Evolutionary conservation across 2,329 filamentous ascomycete genomes (phyloP), one percentile per base, ranked within the genome.

Genomic region (Aurifilum marmelostoma): DNA sequence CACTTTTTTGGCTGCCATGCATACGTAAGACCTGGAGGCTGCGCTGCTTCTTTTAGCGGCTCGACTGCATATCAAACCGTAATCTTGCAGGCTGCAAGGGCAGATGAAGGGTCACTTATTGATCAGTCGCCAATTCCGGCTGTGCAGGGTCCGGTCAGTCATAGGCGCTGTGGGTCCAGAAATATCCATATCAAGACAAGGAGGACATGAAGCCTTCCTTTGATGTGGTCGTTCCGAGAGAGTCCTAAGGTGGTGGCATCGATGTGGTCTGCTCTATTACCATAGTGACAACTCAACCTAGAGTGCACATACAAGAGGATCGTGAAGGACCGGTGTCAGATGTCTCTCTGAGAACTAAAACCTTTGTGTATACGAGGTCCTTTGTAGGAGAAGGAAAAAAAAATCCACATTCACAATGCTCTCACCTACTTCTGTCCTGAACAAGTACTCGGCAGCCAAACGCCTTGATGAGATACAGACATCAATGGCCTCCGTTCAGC

Each of bases 161-260:
- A 29, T 29, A 18, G 29, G 11, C n/a, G 11, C 58, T 32, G 64
- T 43, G 41, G 47, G 66, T 67, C 67, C 66, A 68, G 70, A 60
- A 29, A 52, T 66, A 68, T 34, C 8, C 34, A 34, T 66, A 21
- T 68, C 68, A 32, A n/a, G 61, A 58, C 58, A 56, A 56, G 64
- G 52, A 69, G 21, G 7, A 69, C 66, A 65, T 71, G 65, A 52
- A 54, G 37, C 1, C 12, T 27, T 68, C 24, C 68, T 65, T n/a
- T n/a, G n/a, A n/a, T n/a, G 52, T 56, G 29, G 60, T 67, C 67
- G 52, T 66, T 52, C 60, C n/a, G n/a, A 37, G 52, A 47, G 21
- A 59, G 27, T 27, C 39, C 27, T 39, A 37, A n/a, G 58, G 54
- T 34, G 39, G 39, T 8, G 9, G 37, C 3, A n/a, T 8, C 9